phyloP scores from a whole-genome alignment of 2,329 filamentous ascomycete genomes.

The Aspergillus arachidicola region DNA sequence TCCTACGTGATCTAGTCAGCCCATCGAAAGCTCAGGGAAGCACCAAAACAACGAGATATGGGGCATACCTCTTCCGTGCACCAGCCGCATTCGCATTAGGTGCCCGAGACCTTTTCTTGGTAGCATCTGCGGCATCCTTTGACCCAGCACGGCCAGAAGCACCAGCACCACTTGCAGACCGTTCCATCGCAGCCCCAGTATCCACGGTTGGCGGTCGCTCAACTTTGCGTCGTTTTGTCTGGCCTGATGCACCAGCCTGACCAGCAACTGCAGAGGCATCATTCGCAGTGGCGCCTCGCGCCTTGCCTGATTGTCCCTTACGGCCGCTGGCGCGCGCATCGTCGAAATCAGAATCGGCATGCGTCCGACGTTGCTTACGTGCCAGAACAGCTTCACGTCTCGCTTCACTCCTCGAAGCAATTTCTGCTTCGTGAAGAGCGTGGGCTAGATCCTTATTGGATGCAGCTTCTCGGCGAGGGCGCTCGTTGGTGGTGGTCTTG shows the following conservation, averaged over 20 bases:
- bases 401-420: constrained; percentile 79
- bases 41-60: neutral
- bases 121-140: constrained; percentile 69
- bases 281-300: constrained; percentile 33
- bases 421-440: constrained; percentile 78
- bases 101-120: constrained; percentile 74
- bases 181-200: constrained; percentile 41
- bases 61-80: constrained; percentile 71
- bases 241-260: constrained; percentile 55
- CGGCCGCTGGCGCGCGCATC: constrained; percentile 53
- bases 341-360: constrained; percentile 78
- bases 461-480: constrained; percentile 76
- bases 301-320: constrained; percentile 64
- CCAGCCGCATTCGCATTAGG: constrained; percentile 63
- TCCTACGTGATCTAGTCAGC: constrained; percentile 35
- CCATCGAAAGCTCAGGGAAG: neutral
- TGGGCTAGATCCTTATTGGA: constrained; percentile 69
- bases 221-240: constrained; percentile 76
- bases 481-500: constrained; percentile 64
- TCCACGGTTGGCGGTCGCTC: constrained; percentile 62
- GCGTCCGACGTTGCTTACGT: constrained; percentile 72
- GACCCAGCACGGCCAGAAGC: constrained; percentile 37
- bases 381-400: constrained; percentile 79
- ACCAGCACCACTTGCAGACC: constrained; percentile 40
- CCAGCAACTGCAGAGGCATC: constrained; percentile 18